These are phyloP conservation scores for Suillus subaureus DNA, from an alignment of 768 basidiomycete genomes.

Conservation along the genomic window DNA sequence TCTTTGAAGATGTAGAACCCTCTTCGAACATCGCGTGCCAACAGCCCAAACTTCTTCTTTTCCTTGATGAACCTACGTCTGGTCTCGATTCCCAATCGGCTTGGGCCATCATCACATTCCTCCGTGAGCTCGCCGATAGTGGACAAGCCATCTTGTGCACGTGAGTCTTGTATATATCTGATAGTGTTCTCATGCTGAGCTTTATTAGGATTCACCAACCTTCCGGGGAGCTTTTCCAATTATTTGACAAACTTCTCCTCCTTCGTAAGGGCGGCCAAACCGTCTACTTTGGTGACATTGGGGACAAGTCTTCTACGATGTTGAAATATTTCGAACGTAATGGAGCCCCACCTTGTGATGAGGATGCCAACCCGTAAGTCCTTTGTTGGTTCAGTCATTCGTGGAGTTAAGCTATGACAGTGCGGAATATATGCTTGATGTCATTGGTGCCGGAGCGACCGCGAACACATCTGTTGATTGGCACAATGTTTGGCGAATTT, in stretches of 20 bases:
- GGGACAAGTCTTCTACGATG: constrained; percentile 58
- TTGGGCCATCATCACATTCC: constrained; percentile 78
- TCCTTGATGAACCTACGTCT: constrained; percentile 89
- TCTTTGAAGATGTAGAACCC: not conserved
- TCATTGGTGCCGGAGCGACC: constrained; percentile 75
- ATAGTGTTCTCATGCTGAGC: not conserved
- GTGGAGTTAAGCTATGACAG: constrained; percentile 48
- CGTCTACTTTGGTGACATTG: constrained; percentile 72
- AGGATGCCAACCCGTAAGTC: constrained; percentile 65
- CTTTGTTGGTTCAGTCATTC: constrained; percentile 52
- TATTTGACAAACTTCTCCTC: constrained; percentile 78
- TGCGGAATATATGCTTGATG: constrained; percentile 68
- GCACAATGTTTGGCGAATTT: constrained; percentile 60
- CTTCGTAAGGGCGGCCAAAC: constrained; percentile 75
- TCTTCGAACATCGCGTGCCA: not conserved
- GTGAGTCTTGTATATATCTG: constrained; percentile 36
- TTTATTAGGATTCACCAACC: constrained; percentile 54
- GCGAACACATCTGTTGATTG: constrained; percentile 58
- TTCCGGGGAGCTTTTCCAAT: constrained; percentile 81
- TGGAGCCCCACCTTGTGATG: constrained; percentile 62
- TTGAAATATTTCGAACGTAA: constrained; percentile 78
- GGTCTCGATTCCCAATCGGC: constrained; percentile 88
- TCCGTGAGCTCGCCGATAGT: constrained; percentile 72
- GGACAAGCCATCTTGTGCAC: constrained; percentile 94
- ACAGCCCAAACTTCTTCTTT: constrained; percentile 76